Conservation (phyloP, 2,329 filamentous ascomycete genomes). For the Cercospora citrullina region DNA sequence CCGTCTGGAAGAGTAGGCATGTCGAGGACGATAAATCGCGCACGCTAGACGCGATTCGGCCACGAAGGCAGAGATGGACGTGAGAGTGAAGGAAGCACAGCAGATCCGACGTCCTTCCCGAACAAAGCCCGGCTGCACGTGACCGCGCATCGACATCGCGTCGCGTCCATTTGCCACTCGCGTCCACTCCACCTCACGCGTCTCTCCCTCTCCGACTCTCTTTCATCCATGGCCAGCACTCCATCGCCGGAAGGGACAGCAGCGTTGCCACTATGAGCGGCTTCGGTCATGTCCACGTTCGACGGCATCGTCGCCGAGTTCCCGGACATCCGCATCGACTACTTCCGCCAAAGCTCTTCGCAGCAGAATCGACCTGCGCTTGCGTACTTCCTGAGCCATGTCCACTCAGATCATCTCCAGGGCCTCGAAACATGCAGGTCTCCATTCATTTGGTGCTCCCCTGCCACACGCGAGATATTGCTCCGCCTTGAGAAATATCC, state of each 20-base stretch:
- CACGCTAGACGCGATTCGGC: background rate
- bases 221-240: background rate
- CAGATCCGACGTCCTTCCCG: background rate
- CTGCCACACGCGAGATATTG: conserved; percentile 76
- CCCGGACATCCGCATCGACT: conserved; percentile 79
- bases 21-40: background rate
- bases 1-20: background rate
- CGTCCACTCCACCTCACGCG: background rate
- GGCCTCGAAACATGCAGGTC: conserved; percentile 75
- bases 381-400: conserved; percentile 87
- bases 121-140: background rate
- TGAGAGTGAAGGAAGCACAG: background rate
- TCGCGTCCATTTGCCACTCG: background rate
- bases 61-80: background rate
- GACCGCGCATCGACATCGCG: background rate
- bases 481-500: conserved; percentile 72
- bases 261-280: conserved; percentile 15
- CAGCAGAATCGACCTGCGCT: conserved; percentile 61
- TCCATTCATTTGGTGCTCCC: conserved; percentile 88
- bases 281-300: conserved; percentile 71
- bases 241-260: background rate
- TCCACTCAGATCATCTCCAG: conserved; percentile 84
- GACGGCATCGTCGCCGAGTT: conserved; percentile 73
- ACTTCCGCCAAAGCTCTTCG: conserved; percentile 59
- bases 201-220: too few species aligned